phyloP scores from a whole-genome alignment of 805 yeast genomes.

The Phaffomyces opuntiae region DNA sequence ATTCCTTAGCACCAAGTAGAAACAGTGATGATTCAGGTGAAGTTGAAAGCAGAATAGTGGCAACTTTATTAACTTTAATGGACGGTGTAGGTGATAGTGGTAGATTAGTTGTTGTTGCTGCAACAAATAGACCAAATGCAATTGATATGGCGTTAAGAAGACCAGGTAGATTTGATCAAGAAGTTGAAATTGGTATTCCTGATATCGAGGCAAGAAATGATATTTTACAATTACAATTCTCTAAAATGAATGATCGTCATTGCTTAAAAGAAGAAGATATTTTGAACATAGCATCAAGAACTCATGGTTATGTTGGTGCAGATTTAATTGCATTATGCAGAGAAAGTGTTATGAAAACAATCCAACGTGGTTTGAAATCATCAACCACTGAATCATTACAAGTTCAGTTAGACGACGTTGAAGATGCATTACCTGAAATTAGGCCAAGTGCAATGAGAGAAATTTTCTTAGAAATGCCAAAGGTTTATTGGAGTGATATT shows the following conservation, averaged over 20 bases:
- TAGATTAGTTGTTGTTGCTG: constrained; percentile 61
- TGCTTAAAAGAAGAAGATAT: constrained; percentile 48
- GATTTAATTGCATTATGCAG: constrained; percentile 83
- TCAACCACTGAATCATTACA: constrained; percentile 23
- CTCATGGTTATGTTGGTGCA: constrained; percentile 98
- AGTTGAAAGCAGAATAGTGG: constrained; percentile 84
- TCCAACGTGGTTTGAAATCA: constrained; percentile 48
- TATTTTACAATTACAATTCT: constrained; percentile 59
- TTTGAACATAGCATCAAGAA: constrained; percentile 57
- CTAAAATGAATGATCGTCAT: constrained; percentile 39
- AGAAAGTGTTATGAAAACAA: constrained; percentile 82
- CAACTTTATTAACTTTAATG: constrained; percentile 76
- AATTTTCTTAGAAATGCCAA: constrained; percentile 88
- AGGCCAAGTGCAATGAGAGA: constrained; percentile 98
- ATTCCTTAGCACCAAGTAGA: constrained; percentile 82
- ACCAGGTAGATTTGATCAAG: constrained; percentile 88
- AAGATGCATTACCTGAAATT: constrained; percentile 65
- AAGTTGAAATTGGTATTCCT: constrained; percentile 87
- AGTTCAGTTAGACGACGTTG: constrained; percentile 53
- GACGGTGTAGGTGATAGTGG: constrained; percentile 68
- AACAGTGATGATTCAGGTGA: constrained; percentile 84
- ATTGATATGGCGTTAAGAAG: constrained; percentile 70
- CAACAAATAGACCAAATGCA: constrained; percentile 65
- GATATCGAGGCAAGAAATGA: constrained; percentile 74
- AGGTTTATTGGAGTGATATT: constrained; percentile 87